Percentiles rank a stretch among this genome's conserved stretches.
Evolutionary conservation across 2,329 filamentous ascomycete genomes (phyloP).

Genomic region (Hymenoscyphus scutula): DNA sequence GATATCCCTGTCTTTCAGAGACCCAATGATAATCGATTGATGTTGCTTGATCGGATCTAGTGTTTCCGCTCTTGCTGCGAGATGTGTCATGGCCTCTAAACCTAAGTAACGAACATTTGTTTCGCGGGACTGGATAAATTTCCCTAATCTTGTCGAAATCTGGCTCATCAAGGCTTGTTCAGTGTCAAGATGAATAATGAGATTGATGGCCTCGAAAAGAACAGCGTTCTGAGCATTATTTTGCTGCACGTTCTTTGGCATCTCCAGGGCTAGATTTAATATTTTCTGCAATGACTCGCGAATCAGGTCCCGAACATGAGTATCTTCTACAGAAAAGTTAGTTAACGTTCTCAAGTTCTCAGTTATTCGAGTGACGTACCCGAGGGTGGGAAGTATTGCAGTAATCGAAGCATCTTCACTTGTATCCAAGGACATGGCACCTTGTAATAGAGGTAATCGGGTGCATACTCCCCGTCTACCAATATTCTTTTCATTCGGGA

Average conservation of each 20-base stretch:
- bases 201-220: constrained; percentile 95
- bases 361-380: constrained; percentile 50
- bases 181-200: constrained; percentile 95
- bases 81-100: constrained; percentile 95
- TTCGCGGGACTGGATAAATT: constrained; percentile 94
- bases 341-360: neutral
- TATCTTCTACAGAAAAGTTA: constrained; percentile 67
- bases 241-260: constrained; percentile 97
- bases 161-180: constrained; percentile 95
- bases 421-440: constrained; percentile 99
- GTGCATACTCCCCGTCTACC: constrained; percentile 83
- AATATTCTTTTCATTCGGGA: constrained; percentile 85
- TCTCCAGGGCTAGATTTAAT: constrained; percentile 84
- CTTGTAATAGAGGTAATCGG: constrained; percentile 97
- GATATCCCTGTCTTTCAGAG: constrained; percentile 91
- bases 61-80: constrained; percentile 89
- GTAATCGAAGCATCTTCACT: constrained; percentile 83
- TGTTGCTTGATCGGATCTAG: constrained; percentile 97
- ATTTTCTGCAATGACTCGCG: constrained; percentile 89
- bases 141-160: constrained; percentile 84
- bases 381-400: constrained; percentile 96
- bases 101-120: constrained; percentile 97
- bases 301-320: constrained; percentile 86
- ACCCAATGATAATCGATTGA: constrained; percentile 92
- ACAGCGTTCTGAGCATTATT: constrained; percentile 99